These are phyloP conservation scores for Lagerstroemia speciosa DNA, from an alignment of 345 rosid species.

Conservation along the genomic window DNA sequence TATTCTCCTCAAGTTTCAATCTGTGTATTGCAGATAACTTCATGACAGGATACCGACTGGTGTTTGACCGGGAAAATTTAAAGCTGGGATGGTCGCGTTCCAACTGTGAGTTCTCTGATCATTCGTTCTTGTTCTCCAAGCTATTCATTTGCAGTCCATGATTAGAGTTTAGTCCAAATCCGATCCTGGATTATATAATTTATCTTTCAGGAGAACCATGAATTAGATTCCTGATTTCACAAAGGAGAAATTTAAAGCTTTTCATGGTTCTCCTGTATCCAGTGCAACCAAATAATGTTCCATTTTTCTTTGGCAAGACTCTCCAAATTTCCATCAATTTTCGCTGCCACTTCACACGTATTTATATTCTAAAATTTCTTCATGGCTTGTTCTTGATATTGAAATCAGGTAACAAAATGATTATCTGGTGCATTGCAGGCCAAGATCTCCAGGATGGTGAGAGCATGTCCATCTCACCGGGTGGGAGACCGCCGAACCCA, in stretches of 20 bases:
- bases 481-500: slow-evolving; percentile 34
- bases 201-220: not conserved
- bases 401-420: not conserved
- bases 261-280: not conserved
- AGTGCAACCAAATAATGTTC: not conserved
- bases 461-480: slow-evolving; percentile 29
- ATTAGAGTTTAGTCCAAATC: not conserved
- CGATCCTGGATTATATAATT: not conserved
- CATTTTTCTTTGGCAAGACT: not conserved
- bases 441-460: slow-evolving; percentile 34
- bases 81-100: slow-evolving; percentile 82
- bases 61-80: slow-evolving; percentile 75
- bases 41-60: slow-evolving; percentile 67
- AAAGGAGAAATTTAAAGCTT: not conserved
- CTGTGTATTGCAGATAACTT: slow-evolving; percentile 55
- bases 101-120: slow-evolving; percentile 45
- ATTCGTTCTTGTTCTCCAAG: not conserved
- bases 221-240: not conserved
- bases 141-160: not conserved
- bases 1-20: not conserved
- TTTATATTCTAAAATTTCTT: not conserved
- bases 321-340: no score
- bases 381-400: not conserved
- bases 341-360: not conserved
- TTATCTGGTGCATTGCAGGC: slow-evolving; percentile 31